phyloP scores from a whole-genome alignment of 179 eudicot genomes.

The Silene noctiflora region DNA sequence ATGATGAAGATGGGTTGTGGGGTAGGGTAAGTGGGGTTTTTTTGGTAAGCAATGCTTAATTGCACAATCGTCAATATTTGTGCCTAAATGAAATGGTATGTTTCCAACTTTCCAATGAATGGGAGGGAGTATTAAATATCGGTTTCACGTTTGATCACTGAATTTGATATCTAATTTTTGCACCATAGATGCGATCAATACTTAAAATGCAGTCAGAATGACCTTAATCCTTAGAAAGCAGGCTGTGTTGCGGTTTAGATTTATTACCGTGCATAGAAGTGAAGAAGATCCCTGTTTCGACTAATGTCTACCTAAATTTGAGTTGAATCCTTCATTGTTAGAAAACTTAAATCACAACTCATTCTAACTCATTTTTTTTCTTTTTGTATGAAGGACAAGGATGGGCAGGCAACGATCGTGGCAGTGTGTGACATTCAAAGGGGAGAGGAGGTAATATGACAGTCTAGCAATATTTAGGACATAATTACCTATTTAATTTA shows the following conservation, averaged over 20 bases:
- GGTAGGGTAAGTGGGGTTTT: too few species aligned
- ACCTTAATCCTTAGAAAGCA: background rate
- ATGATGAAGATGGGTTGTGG: too few species aligned
- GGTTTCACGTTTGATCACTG: background rate
- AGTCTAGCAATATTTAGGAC: background rate
- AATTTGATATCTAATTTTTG: background rate
- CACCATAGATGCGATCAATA: background rate
- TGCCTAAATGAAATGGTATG: too few species aligned
- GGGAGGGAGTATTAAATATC: background rate
- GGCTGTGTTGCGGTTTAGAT: background rate
- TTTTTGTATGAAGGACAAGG: conserved; percentile 56
- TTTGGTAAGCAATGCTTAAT: too few species aligned
- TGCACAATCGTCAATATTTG: too few species aligned
- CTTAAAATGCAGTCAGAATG: background rate
- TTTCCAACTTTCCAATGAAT: background rate
- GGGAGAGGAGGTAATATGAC: conserved; percentile 71
- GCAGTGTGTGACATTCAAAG: conserved; percentile 50
- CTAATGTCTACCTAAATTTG: background rate
- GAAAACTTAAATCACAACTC: background rate
- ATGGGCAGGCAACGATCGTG: conserved; percentile 81
- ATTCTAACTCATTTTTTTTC: too few species aligned
- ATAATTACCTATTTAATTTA: background rate
- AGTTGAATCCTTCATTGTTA: background rate
- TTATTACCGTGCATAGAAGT: background rate
- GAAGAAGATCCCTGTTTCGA: background rate